Evolutionary conservation across 495 filamentous ascomycete species (phyloP).

Genomic region (Trichoderma virens): DNA sequence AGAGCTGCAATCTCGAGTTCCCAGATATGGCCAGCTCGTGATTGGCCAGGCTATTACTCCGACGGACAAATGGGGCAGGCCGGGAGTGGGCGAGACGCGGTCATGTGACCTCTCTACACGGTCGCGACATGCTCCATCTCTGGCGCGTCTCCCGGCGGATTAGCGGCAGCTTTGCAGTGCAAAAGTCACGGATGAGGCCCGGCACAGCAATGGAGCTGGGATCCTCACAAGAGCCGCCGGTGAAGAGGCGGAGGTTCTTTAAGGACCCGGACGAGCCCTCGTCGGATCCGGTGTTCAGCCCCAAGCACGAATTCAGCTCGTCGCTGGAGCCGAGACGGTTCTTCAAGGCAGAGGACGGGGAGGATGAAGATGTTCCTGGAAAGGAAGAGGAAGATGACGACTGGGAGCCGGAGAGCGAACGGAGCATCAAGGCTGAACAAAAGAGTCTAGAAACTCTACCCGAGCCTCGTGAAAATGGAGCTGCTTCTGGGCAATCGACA

Average conservation of each 20-base stretch:
- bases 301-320: neutral
- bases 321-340: neutral
- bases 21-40: neutral
- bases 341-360: conserved; percentile 9
- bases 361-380: neutral
- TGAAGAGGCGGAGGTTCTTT: conserved; percentile 80
- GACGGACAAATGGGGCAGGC: neutral
- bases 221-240: conserved; percentile 53
- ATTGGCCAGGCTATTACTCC: neutral
- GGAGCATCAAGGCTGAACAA: neutral
- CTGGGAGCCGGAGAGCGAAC: neutral
- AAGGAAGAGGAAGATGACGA: neutral
- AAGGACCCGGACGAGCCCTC: conserved; percentile 42
- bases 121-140: neutral
- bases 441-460: neutral
- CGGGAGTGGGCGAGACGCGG: neutral
- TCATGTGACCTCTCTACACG: conserved; percentile 11
- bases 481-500: neutral
- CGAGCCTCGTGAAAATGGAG: neutral
- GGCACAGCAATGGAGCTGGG: conserved; percentile 42
- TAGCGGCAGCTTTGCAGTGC: neutral
- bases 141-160: conserved; percentile 8
- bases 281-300: conserved; percentile 5
- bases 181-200: neutral
- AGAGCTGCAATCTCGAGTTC: neutral